Evolutionary conservation across 169 alveolate species (phyloP).

Genomic region (Plasmodium ovale): DNA sequence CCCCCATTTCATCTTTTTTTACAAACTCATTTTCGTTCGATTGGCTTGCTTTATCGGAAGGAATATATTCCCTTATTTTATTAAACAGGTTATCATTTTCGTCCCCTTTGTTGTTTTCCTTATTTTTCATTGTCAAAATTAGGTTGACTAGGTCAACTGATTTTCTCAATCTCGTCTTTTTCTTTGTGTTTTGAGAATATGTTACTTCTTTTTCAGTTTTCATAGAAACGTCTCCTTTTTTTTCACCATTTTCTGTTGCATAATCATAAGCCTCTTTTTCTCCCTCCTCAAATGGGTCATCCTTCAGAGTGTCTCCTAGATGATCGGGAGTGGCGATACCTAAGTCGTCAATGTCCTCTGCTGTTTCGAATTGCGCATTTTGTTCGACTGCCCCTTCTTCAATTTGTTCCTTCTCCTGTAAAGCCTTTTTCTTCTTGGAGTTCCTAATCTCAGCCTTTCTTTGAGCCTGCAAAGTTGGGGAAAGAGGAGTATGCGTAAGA

Average conservation of each 20-base stretch:
- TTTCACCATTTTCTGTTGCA: not conserved
- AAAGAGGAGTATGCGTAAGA: not conserved
- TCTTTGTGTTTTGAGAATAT: not conserved
- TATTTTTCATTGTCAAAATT: slow-evolving; percentile 6
- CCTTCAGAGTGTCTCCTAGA: slow-evolving; percentile 23
- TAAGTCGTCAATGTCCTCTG: slow-evolving; percentile 3
- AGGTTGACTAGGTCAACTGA: slow-evolving; percentile 21
- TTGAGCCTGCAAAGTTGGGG: slow-evolving; percentile 17
- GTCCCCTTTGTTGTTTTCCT: not conserved
- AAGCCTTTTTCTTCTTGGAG: slow-evolving; percentile 18
- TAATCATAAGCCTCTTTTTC: not conserved
- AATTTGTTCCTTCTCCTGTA: not conserved
- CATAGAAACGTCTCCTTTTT: not conserved
- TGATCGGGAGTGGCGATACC: not conserved
- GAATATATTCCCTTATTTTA: not conserved
- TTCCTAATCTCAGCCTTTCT: slow-evolving; percentile 53
- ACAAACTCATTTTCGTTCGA: slow-evolving; percentile 8
- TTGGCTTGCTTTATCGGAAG: not conserved
- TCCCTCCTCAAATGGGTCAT: not conserved
- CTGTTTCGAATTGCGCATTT: not conserved
- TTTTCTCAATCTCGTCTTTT: slow-evolving; percentile 19
- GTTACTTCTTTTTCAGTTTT: not conserved
- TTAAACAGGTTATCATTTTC: not conserved
- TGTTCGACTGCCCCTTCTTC: not conserved
- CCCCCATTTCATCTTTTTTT: not conserved